Evolutionary conservation across 2,329 filamentous ascomycete genomes (phyloP).

Genomic region (Exophiala aquamarina): DNA sequence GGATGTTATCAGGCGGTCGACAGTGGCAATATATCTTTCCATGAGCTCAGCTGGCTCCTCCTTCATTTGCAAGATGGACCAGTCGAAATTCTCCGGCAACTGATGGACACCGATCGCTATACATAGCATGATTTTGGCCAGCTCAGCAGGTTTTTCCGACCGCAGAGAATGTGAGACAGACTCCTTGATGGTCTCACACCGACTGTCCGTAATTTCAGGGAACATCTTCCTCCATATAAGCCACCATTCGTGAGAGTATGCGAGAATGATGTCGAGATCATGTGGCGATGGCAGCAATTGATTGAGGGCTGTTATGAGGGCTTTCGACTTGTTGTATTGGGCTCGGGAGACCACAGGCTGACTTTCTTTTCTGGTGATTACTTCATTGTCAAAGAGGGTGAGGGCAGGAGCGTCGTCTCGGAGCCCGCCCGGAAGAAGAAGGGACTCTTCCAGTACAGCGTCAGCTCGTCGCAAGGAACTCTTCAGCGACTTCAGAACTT

Average conservation of each 20-base stretch:
- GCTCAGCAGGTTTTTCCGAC: constrained; percentile 38
- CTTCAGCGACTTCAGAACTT: constrained; percentile 29
- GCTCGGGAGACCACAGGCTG: constrained; percentile 27
- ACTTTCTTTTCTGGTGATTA: constrained; percentile 35
- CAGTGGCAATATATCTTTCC: constrained; percentile 46
- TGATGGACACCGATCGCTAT: constrained; percentile 44
- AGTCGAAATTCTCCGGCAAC: constrained; percentile 41
- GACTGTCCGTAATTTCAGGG: constrained; percentile 32
- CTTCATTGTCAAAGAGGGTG: constrained; percentile 40
- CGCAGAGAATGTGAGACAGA: constrained; percentile 40
- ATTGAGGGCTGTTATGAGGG: constrained; percentile 30
- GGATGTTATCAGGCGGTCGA: constrained; percentile 49
- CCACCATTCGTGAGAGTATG: constrained; percentile 33
- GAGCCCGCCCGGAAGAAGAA: constrained; percentile 28
- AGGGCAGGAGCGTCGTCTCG: constrained; percentile 38
- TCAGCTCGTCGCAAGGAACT: constrained; percentile 19
- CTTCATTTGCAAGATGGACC: constrained; percentile 36
- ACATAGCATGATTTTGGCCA: constrained; percentile 46
- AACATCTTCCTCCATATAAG: constrained; percentile 36
- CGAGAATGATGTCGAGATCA: constrained; percentile 36
- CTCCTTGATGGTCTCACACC: constrained; percentile 29
- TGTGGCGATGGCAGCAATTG: constrained; percentile 36
- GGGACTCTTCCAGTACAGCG: constrained; percentile 17
- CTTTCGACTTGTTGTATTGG: constrained; percentile 30
- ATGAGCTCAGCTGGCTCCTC: constrained; percentile 45